Evolutionary conservation across 2,329 filamentous ascomycete genomes (phyloP), one percentile per base, ranked within the genome.

Genomic region (Fusarium euwallaceae): DNA sequence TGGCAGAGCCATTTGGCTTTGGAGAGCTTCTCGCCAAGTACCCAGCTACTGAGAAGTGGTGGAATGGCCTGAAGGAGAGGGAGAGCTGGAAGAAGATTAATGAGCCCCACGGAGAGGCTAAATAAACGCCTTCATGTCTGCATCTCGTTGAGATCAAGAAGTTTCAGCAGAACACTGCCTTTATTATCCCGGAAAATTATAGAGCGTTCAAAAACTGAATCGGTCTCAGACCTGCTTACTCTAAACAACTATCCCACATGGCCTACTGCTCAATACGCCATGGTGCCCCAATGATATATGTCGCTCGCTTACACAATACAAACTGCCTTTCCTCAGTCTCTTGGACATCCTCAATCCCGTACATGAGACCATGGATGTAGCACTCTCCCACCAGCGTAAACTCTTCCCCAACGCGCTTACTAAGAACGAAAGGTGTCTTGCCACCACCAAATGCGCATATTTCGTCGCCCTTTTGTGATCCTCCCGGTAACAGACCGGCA

Each of bases 11-110:
- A 14, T 29, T 58, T 32, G 65, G 65, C 1, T 58, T 48, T 3
- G 22, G 36, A 4, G 60, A 58, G 4, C 27, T 67, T 32, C 53
- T 63, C 1, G 6, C 51, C 17, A 67, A 67, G 48, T 64, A 63
- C 14, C 59, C 65, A 1, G 41, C 61, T 29, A 61, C 62, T 6
- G 43, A 62, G 32, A 39, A 53, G 16, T 67, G 65, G 65, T 48
- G 48, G 22, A 51, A 48, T 17, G 39, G 36, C 6, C 39, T 67
- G 10, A 61, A 67, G 22, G 48, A 51, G 24, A 48, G 65, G 16
- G 59, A 67, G 10, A 64, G 59, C 10, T 67, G 65, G 65, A 67
- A 64, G 32, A 58, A 39, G 43, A 58, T 34, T 3, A 58, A 37
- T 3, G 48, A 20, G 27, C 27, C 27, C 8, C 45, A 16, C 8